Percentiles rank a stretch among this genome's conserved stretches.
Evolutionary conservation across 495 filamentous ascomycete species (phyloP).

Genomic region (Platismatia glauca): DNA sequence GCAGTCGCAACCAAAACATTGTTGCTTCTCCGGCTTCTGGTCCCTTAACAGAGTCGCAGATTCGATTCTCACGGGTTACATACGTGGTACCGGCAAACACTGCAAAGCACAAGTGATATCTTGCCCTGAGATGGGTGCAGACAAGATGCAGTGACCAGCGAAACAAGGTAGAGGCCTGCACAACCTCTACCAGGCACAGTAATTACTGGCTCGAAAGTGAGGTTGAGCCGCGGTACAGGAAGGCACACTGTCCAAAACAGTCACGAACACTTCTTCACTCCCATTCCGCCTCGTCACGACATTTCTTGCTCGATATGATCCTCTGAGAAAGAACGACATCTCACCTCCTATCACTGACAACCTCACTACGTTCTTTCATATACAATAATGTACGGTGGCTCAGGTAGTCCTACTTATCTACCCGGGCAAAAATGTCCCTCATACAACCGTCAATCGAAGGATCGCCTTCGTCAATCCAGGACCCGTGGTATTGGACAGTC

Average conservation of each 20-base stretch:
- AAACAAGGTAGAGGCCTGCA: neutral
- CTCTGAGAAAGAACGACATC: neutral
- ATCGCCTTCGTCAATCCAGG: constrained; percentile 26
- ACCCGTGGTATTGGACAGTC: constrained; percentile 60
- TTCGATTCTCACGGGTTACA: neutral
- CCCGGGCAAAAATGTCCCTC: constrained; percentile 5
- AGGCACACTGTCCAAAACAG: neutral
- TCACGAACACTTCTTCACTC: neutral
- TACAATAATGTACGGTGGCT: neutral
- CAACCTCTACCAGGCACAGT: neutral
- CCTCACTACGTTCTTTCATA: neutral
- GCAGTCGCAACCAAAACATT: neutral
- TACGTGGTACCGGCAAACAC: neutral
- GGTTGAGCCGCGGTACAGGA: neutral
- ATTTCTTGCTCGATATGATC: constrained; percentile 1
- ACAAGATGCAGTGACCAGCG: neutral
- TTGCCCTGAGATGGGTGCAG: too few relatives aligned
- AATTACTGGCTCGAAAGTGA: neutral
- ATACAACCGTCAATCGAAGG: constrained; percentile 13
- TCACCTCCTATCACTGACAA: neutral
- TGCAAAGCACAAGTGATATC: neutral
- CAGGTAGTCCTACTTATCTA: neutral
- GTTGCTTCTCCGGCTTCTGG: neutral
- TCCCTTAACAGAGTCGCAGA: neutral
- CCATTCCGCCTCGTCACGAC: neutral